Percentiles rank a stretch among this genome's conserved stretches.
phyloP scores from a whole-genome alignment of 805 yeast species.

The Candida pseudofarinosa region DNA sequence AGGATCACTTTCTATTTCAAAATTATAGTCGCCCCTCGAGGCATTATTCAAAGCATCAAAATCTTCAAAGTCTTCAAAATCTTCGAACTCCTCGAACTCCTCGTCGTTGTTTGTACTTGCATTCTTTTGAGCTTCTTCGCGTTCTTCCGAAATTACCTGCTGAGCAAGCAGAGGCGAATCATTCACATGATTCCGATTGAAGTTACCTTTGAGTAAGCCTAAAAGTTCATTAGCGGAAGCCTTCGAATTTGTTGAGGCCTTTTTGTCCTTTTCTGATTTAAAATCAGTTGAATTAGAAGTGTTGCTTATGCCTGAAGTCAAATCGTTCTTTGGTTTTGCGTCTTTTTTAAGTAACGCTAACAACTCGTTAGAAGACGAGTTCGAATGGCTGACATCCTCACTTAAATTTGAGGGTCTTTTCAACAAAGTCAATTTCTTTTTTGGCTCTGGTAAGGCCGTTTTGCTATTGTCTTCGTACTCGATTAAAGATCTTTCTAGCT shows the following conservation, averaged over 20 bases:
- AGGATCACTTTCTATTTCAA: neutral
- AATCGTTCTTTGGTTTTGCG: neutral
- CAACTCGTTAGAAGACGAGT: slow-evolving; percentile 3
- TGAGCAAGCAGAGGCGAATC: neutral
- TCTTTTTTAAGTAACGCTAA: slow-evolving; percentile 1
- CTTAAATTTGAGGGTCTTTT: slow-evolving; percentile 14
- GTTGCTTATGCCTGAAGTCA: neutral
- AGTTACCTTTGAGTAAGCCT: slow-evolving; percentile 12
- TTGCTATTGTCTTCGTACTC: slow-evolving; percentile 4
- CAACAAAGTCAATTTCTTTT: slow-evolving; percentile 26
- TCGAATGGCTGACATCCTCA: neutral
- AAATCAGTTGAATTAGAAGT: neutral
- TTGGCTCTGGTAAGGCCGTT: slow-evolving; percentile 9
- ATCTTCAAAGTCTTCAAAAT: slow-evolving; percentile 29
- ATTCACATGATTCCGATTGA: neutral
- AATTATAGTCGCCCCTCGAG: neutral
- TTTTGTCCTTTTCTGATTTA: slow-evolving; percentile 1
- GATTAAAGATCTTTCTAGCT: slow-evolving; percentile 17
- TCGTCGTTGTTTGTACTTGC: slow-evolving; percentile 9
- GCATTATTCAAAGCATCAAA: neutral
- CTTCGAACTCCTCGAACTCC: slow-evolving; percentile 32
- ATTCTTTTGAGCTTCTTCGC: neutral
- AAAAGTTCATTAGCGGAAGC: slow-evolving; percentile 11
- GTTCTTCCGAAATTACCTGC: neutral
- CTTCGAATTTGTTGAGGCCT: neutral